Base-by-base conservation (phyloP, 352 stramenopile species). In the Sclerospora graminicola region DNA sequence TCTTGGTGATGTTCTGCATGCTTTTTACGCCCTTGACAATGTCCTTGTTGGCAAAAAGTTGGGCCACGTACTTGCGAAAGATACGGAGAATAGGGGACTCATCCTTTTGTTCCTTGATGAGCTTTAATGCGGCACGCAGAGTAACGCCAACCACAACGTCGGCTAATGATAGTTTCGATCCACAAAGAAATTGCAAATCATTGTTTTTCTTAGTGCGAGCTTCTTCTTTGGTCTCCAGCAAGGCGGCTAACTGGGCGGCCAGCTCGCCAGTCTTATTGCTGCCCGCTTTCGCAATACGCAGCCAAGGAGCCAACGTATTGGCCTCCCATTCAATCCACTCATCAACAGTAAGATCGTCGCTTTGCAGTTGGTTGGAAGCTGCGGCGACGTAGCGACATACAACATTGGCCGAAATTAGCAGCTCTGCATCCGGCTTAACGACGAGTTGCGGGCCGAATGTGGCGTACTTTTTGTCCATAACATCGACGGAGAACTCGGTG, bases 241-340 rank as follows among this genome's bases (percentile, higher is more conserved):
- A 54, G 10, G 68, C 63, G 13, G 54, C 29, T 37, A 89, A 50
- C 44, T 84, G 54, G 8, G 39, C 40, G 7, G 43, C 55, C 38
- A 64, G 27, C 38, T 44, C 47, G 21, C 32, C 57, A 23, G 13
- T 35, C 27, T 67, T 54, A 45, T 53, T 57, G 34, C 28, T 54
- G 31, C 26, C 24, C 38, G 80, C 81, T 59, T 78, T 77, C 44
- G 53, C 56, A 60, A 71, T 66, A 18, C 41, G 56, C 38, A 87
- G 57, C 68, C 68, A 86, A 10, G 66, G 72, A 23, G 61, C 42
- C 26, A 87, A 63, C 45, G 76, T 64, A 24, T 80, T 66, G 40
- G 66, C 69, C 53, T 92, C 80, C 80, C 80, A 92, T 44, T 84
- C 75, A 19, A 92, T 19, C 69, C 75, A 92, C 37, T 92, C 80